Conservation (phyloP, 1,284 basidiomycete genomes). For the Trametes polyzona region DNA sequence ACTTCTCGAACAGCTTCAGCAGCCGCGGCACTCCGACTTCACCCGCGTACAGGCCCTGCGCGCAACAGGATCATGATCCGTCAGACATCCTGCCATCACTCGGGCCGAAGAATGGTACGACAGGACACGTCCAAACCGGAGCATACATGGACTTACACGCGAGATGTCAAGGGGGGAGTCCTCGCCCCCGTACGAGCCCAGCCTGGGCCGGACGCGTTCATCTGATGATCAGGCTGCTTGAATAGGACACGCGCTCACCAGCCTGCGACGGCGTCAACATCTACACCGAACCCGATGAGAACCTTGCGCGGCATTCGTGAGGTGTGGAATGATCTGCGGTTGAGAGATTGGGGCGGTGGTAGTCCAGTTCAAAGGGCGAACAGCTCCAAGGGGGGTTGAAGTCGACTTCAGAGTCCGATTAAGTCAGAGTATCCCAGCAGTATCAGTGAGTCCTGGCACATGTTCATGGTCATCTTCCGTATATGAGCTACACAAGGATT, state of each 20-base stretch:
- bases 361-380: too few relatives aligned
- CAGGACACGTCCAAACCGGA: background rate
- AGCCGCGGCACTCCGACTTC: constrained; percentile 73
- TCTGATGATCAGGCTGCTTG: background rate
- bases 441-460: too few relatives aligned
- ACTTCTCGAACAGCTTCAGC: constrained; percentile 75
- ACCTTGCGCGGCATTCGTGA: constrained; percentile 38
- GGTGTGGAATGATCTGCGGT: too few relatives aligned
- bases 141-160: constrained; percentile 40
- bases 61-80: background rate
- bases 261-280: constrained; percentile 40
- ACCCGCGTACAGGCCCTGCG: constrained; percentile 70
- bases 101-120: background rate
- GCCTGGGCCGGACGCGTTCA: constrained; percentile 42
- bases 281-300: constrained; percentile 39
- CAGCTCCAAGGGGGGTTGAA: background rate
- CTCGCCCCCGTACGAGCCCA: constrained; percentile 73
- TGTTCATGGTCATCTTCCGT: too few relatives aligned
- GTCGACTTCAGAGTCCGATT: too few relatives aligned
- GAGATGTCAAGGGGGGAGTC: constrained; percentile 70
- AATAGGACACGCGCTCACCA: constrained; percentile 25
- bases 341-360: too few relatives aligned
- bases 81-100: too few relatives aligned
- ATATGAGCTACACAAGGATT: too few relatives aligned
- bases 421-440: too few relatives aligned